Evolutionary conservation across 2,329 filamentous ascomycete genomes (phyloP).

Genomic region (Arthrobotrys pseudoclavata): DNA sequence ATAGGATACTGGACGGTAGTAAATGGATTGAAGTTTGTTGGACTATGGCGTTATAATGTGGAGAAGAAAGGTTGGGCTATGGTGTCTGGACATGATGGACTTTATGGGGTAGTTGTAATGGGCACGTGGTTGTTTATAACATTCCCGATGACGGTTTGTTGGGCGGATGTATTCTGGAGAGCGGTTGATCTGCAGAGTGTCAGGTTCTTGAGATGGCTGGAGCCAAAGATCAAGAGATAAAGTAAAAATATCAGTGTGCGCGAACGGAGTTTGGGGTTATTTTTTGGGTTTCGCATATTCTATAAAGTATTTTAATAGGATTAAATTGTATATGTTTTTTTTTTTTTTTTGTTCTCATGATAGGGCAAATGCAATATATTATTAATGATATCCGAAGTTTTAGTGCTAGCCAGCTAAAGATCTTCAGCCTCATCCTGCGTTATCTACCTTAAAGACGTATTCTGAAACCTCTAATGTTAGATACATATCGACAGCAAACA

Average conservation of each 20-base stretch:
- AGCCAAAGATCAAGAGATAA: slow-evolving; percentile 35
- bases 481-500: not conserved
- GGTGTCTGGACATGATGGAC: slow-evolving; percentile 59
- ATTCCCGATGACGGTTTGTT: slow-evolving; percentile 31
- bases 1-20: slow-evolving; percentile 32
- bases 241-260: not conserved
- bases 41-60: slow-evolving; percentile 16
- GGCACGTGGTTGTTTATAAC: slow-evolving; percentile 15
- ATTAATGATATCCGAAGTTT: no score
- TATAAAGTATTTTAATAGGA: no score
- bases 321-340: no score
- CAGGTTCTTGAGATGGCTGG: slow-evolving; percentile 44
- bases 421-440: no score
- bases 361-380: no score
- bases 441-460: not conserved
- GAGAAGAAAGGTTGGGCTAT: slow-evolving; percentile 1
- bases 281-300: no score
- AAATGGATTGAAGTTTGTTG: slow-evolving; percentile 27
- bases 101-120: slow-evolving; percentile 64
- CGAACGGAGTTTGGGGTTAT: not conserved
- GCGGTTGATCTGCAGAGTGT: slow-evolving; percentile 38
- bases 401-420: no score
- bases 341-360: no score
- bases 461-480: not conserved
- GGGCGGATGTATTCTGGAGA: slow-evolving; percentile 48